Evolutionary conservation across 2,329 filamentous ascomycete species (phyloP), one percentile per base, ranked within the genome.

Genomic region (Fusarium sp.): DNA sequence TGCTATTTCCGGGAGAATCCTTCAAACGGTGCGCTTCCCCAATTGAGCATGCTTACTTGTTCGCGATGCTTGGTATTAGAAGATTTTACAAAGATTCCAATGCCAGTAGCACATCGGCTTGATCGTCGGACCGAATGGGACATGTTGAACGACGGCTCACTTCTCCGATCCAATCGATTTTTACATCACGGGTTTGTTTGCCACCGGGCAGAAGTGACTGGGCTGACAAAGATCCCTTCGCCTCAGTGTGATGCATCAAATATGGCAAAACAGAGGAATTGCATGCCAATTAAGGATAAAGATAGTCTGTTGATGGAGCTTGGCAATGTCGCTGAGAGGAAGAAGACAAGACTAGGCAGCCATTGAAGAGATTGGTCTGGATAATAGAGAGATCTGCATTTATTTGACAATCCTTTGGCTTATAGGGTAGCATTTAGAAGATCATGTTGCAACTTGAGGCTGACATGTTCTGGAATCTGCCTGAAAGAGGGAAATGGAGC

Each of bases 1-100:
- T 54, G 14, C 40, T 35, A 45, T 61, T 61, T 54, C 45, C 39
- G 58, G 58, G 11, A 45, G 45, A 61, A 61, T 60, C 58, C 58
- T 60, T 53, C 35, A 11, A 43, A n/a, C 21, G 21, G 11, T 23
- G 20, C 36, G 10, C 18, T 31, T 3, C 21, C 17, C 11, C 3
- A 21, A 23, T 43, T 21, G 20, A 33, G 46, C 29, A 43, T 18
- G 27, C 33, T 35, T 58, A 17, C 49, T 20, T 39, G 14, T 33
- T 33, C 31, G 14, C 13, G 14, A 33, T 2, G 35, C 2, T 15
- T 13, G 18, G 20, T 29, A 18, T 41, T 41, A 8, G 7, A 31
- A 6, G 25, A 11, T 18, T 50, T 29, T 25, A 29, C 35, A 42
- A 50, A 50, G 23, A 42, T 9, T 8, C 42, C 29, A 31, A n/a